Base-by-base conservation (phyloP, 2,329 filamentous ascomycete genomes). In the Aspergillus tamarii region DNA sequence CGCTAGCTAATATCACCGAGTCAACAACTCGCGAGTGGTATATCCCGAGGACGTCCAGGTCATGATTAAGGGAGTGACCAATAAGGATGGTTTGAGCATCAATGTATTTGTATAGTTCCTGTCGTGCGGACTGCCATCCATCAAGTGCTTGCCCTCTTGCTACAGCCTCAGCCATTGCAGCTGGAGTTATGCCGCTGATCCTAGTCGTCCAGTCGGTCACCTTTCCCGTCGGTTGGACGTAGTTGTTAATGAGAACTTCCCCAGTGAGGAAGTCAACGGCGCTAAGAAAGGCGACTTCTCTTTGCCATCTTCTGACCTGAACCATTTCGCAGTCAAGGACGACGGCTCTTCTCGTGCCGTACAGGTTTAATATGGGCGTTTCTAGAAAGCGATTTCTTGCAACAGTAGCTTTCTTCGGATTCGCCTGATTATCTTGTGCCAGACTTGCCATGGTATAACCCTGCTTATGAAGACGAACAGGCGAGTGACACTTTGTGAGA, bases 271-370 rank as follows among this genome's bases (percentile, higher is more conserved):
- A 81, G 69, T 85, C 83, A 41, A 82, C 72, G 9, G 72, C 80
- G 32, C 73, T 77, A 11, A 83, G 58, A 12, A 74, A 76, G n/a
- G 80, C 78, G 4, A 78, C 65, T 63, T 77, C 77, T 45, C 65
- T 28, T 12, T 45, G 52, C 4, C 74, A 72, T 11, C 74, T 67
- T 2, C 45, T 60, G 1, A 81, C 69, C 16, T 70, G 73, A 6
- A 81, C 81, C 82, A 84, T 84, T 68, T 85, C 83, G 63, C 83
- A 84, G 65, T 85, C 83, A 9, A 85, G 67, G 0, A 75, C 78
- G 2, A 85, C 75, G 3, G 78, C 81, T 21, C 52, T 39, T 55
- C 52, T 55, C 32, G 14, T 19, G 10, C n/a, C n/a, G n/a, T 26
- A n/a, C 48, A 32, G 48, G 4, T 9, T 55, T 12, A 34, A 34